Conservation (phyloP, 768 basidiomycete species). For the Leccinum barrowsii region DNA sequence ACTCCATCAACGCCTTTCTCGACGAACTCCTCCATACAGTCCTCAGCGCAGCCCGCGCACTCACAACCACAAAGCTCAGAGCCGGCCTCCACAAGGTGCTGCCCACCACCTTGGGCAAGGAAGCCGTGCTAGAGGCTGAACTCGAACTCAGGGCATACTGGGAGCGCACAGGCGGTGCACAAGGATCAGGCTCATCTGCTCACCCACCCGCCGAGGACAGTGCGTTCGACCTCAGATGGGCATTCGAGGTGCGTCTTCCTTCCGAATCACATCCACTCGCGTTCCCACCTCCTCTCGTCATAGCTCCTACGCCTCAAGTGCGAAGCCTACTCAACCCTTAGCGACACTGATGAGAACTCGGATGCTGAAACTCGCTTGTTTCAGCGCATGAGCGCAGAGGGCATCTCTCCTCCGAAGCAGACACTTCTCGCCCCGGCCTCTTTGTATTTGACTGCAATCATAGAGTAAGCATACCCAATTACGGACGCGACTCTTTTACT, state of each 20-base stretch:
- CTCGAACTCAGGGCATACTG: conserved; percentile 88
- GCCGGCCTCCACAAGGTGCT: conserved; percentile 67
- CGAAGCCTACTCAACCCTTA: conserved; percentile 83
- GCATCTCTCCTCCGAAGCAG: conserved; percentile 48
- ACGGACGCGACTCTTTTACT: conserved; percentile 17
- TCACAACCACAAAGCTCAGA: conserved; percentile 72
- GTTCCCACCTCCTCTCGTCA: conserved; percentile 6
- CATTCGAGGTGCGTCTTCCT: conserved; percentile 56
- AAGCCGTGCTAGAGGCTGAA: conserved; percentile 90
- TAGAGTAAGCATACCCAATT: conserved; percentile 66
- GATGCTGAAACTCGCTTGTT: conserved; percentile 59
- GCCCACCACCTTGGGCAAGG: conserved; percentile 83
- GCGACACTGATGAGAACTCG: conserved; percentile 75
- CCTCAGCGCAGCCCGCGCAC: conserved; percentile 60
- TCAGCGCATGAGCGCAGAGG: conserved; percentile 55
- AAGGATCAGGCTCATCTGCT: conserved; percentile 24
- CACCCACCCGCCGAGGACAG: conserved; percentile 44
- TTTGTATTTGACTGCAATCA: conserved; percentile 85
- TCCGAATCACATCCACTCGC: background rate
- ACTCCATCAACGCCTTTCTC: conserved; percentile 72
- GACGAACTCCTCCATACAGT: conserved; percentile 82
- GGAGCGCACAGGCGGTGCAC: conserved; percentile 57
- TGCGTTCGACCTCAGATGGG: conserved; percentile 68
- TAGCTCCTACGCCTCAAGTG: conserved; percentile 82
- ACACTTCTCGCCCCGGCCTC: conserved; percentile 75